A percentile compares a stretch with the other conserved stretches of the same genome.
These are phyloP conservation scores for Canavalia gladiata DNA, from an alignment of 306 rosid species.

Conservation along the genomic window DNA sequence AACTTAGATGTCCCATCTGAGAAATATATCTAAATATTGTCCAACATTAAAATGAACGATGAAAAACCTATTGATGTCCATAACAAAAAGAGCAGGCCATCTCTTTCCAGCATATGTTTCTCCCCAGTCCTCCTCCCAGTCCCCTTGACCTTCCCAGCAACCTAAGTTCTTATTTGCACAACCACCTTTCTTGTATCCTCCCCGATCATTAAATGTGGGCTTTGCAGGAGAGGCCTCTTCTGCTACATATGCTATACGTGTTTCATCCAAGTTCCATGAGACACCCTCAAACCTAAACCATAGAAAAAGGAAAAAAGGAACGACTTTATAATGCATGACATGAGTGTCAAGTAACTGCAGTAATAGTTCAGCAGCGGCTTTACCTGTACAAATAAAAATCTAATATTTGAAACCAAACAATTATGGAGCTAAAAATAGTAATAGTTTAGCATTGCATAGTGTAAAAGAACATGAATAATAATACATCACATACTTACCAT, in stretches of 20 bases:
- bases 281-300: slow-evolving; percentile 85
- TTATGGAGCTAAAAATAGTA: not conserved
- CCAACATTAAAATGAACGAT: slow-evolving; percentile 18
- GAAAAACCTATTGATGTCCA: slow-evolving; percentile 66
- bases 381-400: slow-evolving; percentile 20
- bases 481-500: slow-evolving; percentile 62
- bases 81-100: slow-evolving; percentile 79
- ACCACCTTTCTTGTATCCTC: slow-evolving; percentile 67
- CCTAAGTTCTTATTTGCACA: slow-evolving; percentile 61
- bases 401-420: slow-evolving; percentile 28
- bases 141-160: slow-evolving; percentile 89
- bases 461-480: not conserved
- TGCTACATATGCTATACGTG: slow-evolving; percentile 80
- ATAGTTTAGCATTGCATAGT: not conserved
- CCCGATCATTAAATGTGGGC: slow-evolving; percentile 64
- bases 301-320: slow-evolving; percentile 14
- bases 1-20: slow-evolving; percentile 31
- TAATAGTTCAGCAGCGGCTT: slow-evolving; percentile 13
- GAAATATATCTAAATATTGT: slow-evolving; percentile 35
- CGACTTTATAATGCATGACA: slow-evolving; percentile 1
- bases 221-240: slow-evolving; percentile 77
- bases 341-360: not conserved
- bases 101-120: slow-evolving; percentile 87
- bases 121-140: slow-evolving; percentile 90
- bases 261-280: slow-evolving; percentile 85